Evolutionary conservation across 306 rosid genomes (phyloP).

Genomic region (Quercus gilva): DNA sequence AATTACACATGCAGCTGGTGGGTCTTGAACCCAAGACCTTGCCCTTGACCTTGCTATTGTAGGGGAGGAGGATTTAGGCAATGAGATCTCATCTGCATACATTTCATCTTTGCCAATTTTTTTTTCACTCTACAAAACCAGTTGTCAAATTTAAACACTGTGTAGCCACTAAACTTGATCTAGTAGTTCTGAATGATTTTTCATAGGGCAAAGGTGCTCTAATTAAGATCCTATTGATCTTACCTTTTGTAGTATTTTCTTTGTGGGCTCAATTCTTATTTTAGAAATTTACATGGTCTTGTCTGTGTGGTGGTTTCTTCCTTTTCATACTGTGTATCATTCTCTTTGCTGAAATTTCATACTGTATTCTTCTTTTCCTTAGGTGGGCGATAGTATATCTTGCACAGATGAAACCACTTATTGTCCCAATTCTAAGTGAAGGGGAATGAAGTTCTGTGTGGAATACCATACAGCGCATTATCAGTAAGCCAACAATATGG

Average conservation of each 20-base stretch:
- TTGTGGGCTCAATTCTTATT: neutral
- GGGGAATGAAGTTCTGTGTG: constrained; percentile 47
- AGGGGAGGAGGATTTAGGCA: no score
- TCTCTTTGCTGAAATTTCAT: neutral
- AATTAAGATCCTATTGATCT: no score
- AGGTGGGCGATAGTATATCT: constrained; percentile 99
- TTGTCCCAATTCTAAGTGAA: constrained; percentile 85
- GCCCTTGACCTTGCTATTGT: no score
- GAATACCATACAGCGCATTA: constrained; percentile 19
- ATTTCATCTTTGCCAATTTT: neutral
- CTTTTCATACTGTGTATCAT: no score
- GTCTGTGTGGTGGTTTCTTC: neutral
- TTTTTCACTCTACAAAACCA: neutral
- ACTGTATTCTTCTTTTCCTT: constrained; percentile 12
- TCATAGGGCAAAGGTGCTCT: no score
- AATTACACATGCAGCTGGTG: no score
- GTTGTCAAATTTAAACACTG: neutral
- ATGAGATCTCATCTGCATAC: neutral
- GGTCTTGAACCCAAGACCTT: no score
- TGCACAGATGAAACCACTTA: constrained; percentile 98
- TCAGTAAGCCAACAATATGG: constrained; percentile 31
- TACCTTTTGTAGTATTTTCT: neutral
- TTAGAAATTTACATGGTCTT: neutral
- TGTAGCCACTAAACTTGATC: neutral
- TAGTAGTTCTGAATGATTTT: no score